Evolutionary conservation across 768 basidiomycete genomes (phyloP).

Genomic region (Trametes meyenii): DNA sequence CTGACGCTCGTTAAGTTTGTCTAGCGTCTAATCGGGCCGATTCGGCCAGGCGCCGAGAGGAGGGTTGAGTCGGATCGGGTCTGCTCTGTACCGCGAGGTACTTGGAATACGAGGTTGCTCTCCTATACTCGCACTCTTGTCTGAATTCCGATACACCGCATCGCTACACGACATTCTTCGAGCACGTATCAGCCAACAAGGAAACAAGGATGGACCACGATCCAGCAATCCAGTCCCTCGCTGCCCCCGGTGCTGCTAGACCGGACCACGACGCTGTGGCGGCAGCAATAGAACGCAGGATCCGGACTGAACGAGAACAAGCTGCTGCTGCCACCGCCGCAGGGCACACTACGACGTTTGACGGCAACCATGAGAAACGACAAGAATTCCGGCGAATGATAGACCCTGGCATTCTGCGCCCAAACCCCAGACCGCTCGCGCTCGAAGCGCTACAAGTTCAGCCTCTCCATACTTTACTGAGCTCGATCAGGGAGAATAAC

Average conservation of each 20-base stretch:
- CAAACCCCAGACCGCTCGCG: constrained; percentile 64
- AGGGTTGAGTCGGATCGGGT: background rate
- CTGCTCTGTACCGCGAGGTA: background rate
- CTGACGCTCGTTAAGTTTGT: no score
- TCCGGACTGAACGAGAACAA: constrained; percentile 24
- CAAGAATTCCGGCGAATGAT: constrained; percentile 76
- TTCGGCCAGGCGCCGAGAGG: no score
- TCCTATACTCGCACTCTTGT: background rate
- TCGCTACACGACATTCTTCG: background rate
- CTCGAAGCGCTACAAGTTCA: constrained; percentile 66
- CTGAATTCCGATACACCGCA: background rate
- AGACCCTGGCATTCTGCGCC: constrained; percentile 77
- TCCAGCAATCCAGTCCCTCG: background rate
- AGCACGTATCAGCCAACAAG: background rate
- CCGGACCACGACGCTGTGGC: constrained; percentile 31
- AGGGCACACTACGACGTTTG: constrained; percentile 28
- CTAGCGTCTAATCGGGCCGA: no score
- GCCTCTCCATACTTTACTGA: background rate
- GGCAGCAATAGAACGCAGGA: constrained; percentile 35
- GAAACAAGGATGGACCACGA: constrained; percentile 2
- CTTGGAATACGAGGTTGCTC: constrained; percentile 5
- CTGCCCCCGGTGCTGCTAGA: constrained; percentile 11
- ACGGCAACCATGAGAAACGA: constrained; percentile 63
- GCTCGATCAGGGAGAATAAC: constrained; percentile 2
- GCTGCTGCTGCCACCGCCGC: constrained; percentile 20